Evolutionary conservation across 768 basidiomycete genomes (phyloP).

Genomic region (Gymnopilus dilepis): DNA sequence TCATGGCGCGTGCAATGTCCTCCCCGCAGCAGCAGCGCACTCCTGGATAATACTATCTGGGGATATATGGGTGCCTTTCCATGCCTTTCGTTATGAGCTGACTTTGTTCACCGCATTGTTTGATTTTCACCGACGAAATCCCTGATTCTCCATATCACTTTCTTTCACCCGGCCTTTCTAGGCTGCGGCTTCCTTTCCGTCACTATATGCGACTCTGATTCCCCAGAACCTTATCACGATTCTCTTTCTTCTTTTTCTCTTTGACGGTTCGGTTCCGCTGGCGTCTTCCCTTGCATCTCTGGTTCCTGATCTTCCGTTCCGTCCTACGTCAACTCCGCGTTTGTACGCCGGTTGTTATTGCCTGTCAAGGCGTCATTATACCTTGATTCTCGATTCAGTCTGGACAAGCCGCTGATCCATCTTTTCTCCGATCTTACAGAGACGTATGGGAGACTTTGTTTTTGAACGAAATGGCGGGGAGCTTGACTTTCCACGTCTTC

Average conservation of each 20-base stretch:
- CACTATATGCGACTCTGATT: background rate
- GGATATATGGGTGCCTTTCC: background rate
- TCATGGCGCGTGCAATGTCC: background rate
- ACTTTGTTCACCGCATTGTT: background rate
- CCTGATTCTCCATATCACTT: background rate
- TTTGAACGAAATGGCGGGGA: constrained; percentile 56
- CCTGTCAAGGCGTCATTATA: background rate
- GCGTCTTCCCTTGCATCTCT: background rate
- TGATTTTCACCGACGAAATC: background rate
- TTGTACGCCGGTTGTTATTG: background rate
- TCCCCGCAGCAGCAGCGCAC: background rate
- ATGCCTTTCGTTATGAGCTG: background rate
- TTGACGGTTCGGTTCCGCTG: constrained; percentile 1
- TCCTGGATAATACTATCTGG: background rate
- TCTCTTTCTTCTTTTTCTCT: background rate
- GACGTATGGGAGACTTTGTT: constrained; percentile 73
- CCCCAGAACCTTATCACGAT: background rate
- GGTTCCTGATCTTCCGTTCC: background rate
- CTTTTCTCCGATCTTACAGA: constrained; percentile 38
- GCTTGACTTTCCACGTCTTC: constrained; percentile 70
- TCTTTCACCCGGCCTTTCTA: no score
- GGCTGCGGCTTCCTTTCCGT: background rate
- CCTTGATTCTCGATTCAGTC: background rate
- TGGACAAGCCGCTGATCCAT: constrained; percentile 8
- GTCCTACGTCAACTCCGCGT: constrained; percentile 2